Evolutionary conservation across 352 stramenopile species (phyloP).

Genomic region (Elongisporangium prolatum): DNA sequence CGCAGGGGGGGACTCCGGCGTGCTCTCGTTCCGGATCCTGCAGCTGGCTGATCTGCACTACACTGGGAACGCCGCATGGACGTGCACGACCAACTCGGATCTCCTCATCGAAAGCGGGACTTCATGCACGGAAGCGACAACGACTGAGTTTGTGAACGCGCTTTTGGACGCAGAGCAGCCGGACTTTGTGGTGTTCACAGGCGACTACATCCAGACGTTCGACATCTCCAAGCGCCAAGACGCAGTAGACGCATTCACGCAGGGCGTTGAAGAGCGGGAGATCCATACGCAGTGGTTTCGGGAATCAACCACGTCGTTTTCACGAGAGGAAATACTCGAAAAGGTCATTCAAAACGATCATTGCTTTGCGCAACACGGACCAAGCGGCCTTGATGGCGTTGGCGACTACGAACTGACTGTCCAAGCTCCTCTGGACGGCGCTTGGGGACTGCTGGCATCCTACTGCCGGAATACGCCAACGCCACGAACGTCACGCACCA

Average conservation of each 20-base stretch:
- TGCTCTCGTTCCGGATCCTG: too few species aligned
- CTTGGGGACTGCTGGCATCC: conserved; percentile 44
- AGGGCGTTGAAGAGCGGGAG: conserved; percentile 26
- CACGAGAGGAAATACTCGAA: conserved; percentile 32
- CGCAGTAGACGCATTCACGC: conserved; percentile 32
- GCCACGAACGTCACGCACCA: conserved; percentile 11
- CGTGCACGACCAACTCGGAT: too few species aligned
- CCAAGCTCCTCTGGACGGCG: conserved; percentile 25
- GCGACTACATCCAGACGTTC: conserved; percentile 34
- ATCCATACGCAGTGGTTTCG: conserved; percentile 60
- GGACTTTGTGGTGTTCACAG: conserved; percentile 44
- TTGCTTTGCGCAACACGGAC: conserved; percentile 47
- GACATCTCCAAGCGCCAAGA: conserved; percentile 16
- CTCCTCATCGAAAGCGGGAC: too few species aligned
- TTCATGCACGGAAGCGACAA: too few species aligned
- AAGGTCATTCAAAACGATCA: conserved; percentile 26
- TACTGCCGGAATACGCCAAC: conserved; percentile 38
- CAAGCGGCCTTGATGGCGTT: conserved; percentile 38
- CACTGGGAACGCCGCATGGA: too few species aligned
- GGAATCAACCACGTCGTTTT: conserved; percentile 63
- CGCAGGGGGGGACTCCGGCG: too few species aligned
- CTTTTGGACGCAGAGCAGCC: too few species aligned
- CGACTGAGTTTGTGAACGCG: too few species aligned
- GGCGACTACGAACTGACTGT: conserved; percentile 64
- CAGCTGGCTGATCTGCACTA: too few species aligned